Conservation (phyloP, 768 basidiomycete species). For the Rhizopogon vinicolor region DNA sequence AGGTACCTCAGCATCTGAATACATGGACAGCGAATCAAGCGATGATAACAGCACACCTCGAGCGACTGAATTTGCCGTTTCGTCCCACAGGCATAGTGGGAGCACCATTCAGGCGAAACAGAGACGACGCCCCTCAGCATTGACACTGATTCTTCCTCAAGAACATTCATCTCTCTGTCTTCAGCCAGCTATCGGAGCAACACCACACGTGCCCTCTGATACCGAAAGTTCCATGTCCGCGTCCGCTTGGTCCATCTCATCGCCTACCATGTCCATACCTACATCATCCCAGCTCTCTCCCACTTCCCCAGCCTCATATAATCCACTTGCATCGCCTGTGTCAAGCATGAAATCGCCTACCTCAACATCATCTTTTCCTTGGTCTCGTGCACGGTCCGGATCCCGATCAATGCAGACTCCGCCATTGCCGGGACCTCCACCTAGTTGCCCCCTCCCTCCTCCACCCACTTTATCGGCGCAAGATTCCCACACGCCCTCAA, state of each 20-base stretch:
- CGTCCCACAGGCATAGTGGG: neutral
- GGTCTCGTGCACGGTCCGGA: constrained; percentile 15
- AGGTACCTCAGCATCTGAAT: constrained; percentile 5
- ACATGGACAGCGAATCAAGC: constrained; percentile 1
- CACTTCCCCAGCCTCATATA: neutral
- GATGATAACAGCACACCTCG: constrained; percentile 25
- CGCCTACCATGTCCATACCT: constrained; percentile 9
- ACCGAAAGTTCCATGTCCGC: constrained; percentile 7
- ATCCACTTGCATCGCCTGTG: neutral
- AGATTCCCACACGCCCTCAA: neutral
- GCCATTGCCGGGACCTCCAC: constrained; percentile 21
- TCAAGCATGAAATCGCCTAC: constrained; percentile 5
- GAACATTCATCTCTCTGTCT: neutral
- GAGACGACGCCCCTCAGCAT: constrained; percentile 8
- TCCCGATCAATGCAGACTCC: constrained; percentile 23
- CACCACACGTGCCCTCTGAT: constrained; percentile 19
- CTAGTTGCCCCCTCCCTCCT: constrained; percentile 24
- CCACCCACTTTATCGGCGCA: constrained; percentile 8
- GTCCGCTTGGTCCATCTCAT: constrained; percentile 5
- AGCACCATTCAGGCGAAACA: neutral
- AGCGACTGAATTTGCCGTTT: constrained; percentile 10
- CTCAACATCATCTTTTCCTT: constrained; percentile 11
- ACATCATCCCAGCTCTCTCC: constrained; percentile 1
- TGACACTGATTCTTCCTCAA: constrained; percentile 12
- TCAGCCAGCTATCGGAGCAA: constrained; percentile 17